A percentile compares a stretch with the other conserved stretches of the same genome.
These are phyloP conservation scores for Proliferodiscus dingleyae DNA, from an alignment of 2,329 filamentous ascomycete species.

Conservation along the genomic window DNA sequence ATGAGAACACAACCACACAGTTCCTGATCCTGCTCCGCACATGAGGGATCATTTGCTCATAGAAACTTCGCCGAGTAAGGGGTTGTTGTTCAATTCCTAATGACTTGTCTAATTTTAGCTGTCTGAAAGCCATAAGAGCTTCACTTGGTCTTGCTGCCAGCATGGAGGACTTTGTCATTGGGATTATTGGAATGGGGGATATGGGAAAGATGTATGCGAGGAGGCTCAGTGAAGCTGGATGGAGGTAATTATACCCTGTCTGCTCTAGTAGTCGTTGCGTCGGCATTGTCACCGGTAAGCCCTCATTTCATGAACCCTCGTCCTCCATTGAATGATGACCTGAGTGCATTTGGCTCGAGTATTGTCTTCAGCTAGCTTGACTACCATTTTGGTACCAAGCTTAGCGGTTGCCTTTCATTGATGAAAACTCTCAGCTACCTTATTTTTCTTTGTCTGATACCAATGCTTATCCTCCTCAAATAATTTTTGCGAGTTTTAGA, in stretches of 20 bases:
- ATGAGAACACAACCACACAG: background rate
- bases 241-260: constrained; percentile 66
- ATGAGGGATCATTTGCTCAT: background rate
- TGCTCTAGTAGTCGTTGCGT: constrained; percentile 26
- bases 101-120: constrained; percentile 2
- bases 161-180: constrained; percentile 62
- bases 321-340: constrained; percentile 75
- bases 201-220: constrained; percentile 99
- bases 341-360: constrained; percentile 99
- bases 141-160: constrained; percentile 8
- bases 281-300: constrained; percentile 25
- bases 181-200: constrained; percentile 97
- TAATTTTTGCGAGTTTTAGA: constrained; percentile 6
- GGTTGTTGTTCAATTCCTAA: background rate
- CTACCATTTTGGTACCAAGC: constrained; percentile 71
- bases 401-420: constrained; percentile 70
- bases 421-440: constrained; percentile 99
- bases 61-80: background rate
- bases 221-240: constrained; percentile 82
- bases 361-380: constrained; percentile 62
- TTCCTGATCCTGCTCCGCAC: background rate
- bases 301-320: constrained; percentile 25
- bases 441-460: constrained; percentile 80
- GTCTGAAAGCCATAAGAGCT: constrained; percentile 5
- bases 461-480: constrained; percentile 17